These are phyloP conservation scores for Metschnikowia similis DNA, from an alignment of 805 yeast species.

Conservation along the genomic window DNA sequence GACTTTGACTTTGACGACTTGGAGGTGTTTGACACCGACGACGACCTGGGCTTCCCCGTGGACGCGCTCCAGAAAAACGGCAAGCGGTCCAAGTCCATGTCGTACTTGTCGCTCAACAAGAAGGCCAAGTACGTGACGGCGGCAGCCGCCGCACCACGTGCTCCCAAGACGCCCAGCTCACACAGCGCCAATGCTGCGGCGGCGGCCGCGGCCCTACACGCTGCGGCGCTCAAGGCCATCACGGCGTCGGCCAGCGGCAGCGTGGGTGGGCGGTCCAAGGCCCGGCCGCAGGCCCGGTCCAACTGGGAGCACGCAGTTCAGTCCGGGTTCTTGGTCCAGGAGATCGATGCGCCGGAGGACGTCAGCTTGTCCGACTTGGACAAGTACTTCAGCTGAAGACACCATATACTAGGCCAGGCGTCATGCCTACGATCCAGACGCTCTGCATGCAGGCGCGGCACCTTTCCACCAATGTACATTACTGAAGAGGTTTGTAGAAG, in stretches of 20 bases:
- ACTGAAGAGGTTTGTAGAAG: not conserved
- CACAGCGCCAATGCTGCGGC: constrained; percentile 64
- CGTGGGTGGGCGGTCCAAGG: constrained; percentile 13
- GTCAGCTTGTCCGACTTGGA: constrained; percentile 64
- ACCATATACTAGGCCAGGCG: not conserved
- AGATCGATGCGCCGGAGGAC: constrained; percentile 76
- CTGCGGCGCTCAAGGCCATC: constrained; percentile 56
- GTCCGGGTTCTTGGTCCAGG: constrained; percentile 73
- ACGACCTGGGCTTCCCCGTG: constrained; percentile 33
- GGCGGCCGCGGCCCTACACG: constrained; percentile 70
- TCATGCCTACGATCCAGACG: not conserved
- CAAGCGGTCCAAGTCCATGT: constrained; percentile 64
- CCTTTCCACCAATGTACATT: not conserved
- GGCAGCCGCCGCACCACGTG: constrained; percentile 80
- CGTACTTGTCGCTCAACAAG: constrained; percentile 48
- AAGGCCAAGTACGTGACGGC: constrained; percentile 54
- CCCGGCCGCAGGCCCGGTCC: constrained; percentile 29
- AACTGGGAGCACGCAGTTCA: constrained; percentile 73
- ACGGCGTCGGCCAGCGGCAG: constrained; percentile 27
- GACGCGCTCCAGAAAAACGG: constrained; percentile 43
- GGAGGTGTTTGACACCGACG: constrained; percentile 45
- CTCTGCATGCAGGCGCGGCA: constrained; percentile 3
- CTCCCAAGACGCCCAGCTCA: constrained; percentile 56
- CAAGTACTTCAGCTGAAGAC: constrained; percentile 29
- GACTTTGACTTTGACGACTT: constrained; percentile 48